These are phyloP conservation scores for Lentinula guzmanii DNA, from an alignment of 768 basidiomycete genomes.

Conservation along the genomic window DNA sequence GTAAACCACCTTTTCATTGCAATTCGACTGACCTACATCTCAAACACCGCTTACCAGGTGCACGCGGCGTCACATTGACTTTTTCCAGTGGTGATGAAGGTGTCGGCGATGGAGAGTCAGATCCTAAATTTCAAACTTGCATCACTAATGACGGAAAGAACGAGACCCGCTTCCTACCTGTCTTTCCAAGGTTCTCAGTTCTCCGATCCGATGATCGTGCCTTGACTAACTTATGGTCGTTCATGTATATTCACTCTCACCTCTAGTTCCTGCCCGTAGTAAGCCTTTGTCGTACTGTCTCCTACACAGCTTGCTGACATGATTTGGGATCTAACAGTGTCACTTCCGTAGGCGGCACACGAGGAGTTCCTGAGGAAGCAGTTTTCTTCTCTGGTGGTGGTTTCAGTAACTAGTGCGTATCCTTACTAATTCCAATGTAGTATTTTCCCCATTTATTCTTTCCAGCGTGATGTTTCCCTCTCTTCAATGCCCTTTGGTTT, in stretches of 20 bases:
- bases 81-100: constrained; percentile 52
- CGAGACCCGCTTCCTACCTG: constrained; percentile 29
- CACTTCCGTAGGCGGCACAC: constrained; percentile 59
- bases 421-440: neutral
- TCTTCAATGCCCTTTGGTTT: no score
- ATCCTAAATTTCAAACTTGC: constrained; percentile 36
- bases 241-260: neutral
- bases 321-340: constrained; percentile 35
- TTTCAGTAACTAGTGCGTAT: constrained; percentile 58
- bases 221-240: neutral
- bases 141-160: constrained; percentile 42
- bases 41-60: constrained; percentile 23
- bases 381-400: constrained; percentile 66
- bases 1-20: neutral
- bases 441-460: neutral
- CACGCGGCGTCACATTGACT: constrained; percentile 42
- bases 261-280: constrained; percentile 42
- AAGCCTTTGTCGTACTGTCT: constrained; percentile 10
- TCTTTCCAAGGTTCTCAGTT: constrained; percentile 29
- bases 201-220: neutral
- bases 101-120: constrained; percentile 41
- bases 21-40: neutral
- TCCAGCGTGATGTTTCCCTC: neutral
- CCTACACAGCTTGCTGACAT: neutral
- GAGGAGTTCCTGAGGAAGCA: constrained; percentile 51